Conservation (phyloP, 75 land plant genomes). For the Cryptomeria japonica region DNA sequence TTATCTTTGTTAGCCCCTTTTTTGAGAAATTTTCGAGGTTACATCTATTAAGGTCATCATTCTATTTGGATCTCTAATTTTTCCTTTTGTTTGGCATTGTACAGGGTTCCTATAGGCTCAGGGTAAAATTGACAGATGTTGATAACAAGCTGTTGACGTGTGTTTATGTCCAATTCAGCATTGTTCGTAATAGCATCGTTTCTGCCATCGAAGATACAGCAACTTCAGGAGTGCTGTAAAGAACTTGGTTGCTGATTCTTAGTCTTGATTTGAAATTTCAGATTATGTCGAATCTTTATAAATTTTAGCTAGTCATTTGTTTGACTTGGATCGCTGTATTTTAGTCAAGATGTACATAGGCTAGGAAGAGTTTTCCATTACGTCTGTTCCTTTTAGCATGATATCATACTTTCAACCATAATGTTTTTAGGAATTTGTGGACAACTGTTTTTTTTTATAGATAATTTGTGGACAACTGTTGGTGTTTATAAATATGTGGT, state of each 20-base stretch:
- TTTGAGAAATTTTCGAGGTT: neutral
- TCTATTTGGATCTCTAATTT: neutral
- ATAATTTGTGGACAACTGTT: neutral
- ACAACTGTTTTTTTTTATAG: neutral
- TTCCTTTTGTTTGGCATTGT: neutral
- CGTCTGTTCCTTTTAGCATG: neutral
- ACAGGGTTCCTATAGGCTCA: constrained; percentile 53
- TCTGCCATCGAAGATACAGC: neutral
- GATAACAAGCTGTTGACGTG: constrained; percentile 34
- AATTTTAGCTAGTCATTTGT: neutral
- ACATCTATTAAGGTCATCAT: neutral
- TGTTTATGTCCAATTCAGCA: constrained; percentile 37
- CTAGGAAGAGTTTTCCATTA: neutral
- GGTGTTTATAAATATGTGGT: neutral
- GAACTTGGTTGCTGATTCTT: neutral
- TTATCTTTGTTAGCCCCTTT: neutral
- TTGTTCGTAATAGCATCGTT: constrained; percentile 7
- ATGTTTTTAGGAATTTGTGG: neutral
- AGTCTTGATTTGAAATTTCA: too few species aligned
- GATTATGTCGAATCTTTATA: neutral
- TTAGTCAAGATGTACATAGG: neutral
- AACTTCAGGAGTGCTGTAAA: neutral
- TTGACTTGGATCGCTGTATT: neutral
- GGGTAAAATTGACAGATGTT: constrained; percentile 32
- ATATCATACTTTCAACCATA: neutral